phyloP scores from a whole-genome alignment of 768 basidiomycete species.

The Tricholoma sp. region DNA sequence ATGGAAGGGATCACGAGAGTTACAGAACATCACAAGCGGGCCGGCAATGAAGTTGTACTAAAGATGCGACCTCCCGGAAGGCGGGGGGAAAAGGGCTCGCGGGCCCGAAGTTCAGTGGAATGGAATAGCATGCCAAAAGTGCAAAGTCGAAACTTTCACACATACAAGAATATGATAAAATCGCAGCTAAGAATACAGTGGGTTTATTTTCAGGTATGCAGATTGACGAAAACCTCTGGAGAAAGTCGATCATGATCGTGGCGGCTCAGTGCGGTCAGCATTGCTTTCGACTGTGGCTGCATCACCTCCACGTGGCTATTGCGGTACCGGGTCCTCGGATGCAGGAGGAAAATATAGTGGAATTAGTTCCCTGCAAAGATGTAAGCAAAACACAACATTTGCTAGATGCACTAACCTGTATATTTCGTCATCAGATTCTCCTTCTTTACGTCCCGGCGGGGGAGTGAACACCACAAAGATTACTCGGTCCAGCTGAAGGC shows the following conservation, averaged over 20 bases:
- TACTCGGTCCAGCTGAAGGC: constrained; percentile 55
- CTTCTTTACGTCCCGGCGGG: constrained; percentile 48
- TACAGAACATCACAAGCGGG: constrained; percentile 5
- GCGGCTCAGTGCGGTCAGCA: not conserved
- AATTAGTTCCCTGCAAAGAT: constrained; percentile 35
- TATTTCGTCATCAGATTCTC: constrained; percentile 36
- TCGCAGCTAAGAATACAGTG: not conserved
- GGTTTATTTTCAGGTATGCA: not conserved
- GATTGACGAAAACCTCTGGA: not conserved
- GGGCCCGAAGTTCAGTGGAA: too few relatives aligned
- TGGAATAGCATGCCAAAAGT: too few relatives aligned
- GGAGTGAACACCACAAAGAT: constrained; percentile 55
- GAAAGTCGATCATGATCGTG: not conserved
- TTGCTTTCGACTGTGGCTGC: not conserved
- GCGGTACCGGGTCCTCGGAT: constrained; percentile 5
- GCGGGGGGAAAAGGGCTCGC: too few relatives aligned
- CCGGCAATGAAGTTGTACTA: constrained; percentile 3
- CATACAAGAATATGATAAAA: not conserved
- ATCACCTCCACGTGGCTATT: not conserved
- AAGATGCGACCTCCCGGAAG: not conserved
- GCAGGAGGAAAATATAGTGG: constrained; percentile 59
- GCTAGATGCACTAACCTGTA: constrained; percentile 45
- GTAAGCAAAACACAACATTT: not conserved
- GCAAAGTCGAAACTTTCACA: not conserved
- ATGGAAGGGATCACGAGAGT: constrained; percentile 9